phyloP scores from a whole-genome alignment of 2,329 filamentous ascomycete genomes.

The Aspergillus pseudoterreus region DNA sequence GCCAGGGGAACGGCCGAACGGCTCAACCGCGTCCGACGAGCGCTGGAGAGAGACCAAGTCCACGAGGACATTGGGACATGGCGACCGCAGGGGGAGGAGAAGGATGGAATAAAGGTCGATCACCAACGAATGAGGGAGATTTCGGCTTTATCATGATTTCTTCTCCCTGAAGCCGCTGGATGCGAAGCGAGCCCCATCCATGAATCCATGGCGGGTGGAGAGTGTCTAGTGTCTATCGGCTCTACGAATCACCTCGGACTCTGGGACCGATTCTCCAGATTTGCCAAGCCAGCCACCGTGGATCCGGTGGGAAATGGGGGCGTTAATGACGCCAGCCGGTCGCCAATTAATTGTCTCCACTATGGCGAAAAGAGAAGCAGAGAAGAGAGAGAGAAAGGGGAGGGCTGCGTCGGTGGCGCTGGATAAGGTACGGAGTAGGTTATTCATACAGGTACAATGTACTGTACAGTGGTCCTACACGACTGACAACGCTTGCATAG shows the following conservation, averaged over 20 bases:
- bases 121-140: background rate
- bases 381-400: no score
- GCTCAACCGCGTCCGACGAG: conserved; percentile 8
- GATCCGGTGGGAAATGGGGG: background rate
- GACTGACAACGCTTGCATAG: no score
- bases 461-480: no score
- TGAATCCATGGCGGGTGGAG: background rate
- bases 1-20: conserved; percentile 5
- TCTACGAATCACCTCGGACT: background rate
- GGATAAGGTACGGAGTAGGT: no score
- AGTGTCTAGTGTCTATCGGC: no score
- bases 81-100: background rate
- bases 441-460: no score
- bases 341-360: background rate
- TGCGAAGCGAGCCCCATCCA: conserved; percentile 3
- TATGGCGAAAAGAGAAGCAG: no score
- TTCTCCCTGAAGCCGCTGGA: background rate
- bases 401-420: no score
- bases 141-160: background rate
- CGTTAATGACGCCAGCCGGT: background rate
- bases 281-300: conserved; percentile 7
- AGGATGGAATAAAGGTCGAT: background rate
- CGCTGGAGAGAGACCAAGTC: conserved; percentile 7
- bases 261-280: conserved; percentile 4
- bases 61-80: conserved; percentile 16